Base-by-base conservation (phyloP, 2,329 filamentous ascomycete species). In the Aspergillus caelatus region DNA sequence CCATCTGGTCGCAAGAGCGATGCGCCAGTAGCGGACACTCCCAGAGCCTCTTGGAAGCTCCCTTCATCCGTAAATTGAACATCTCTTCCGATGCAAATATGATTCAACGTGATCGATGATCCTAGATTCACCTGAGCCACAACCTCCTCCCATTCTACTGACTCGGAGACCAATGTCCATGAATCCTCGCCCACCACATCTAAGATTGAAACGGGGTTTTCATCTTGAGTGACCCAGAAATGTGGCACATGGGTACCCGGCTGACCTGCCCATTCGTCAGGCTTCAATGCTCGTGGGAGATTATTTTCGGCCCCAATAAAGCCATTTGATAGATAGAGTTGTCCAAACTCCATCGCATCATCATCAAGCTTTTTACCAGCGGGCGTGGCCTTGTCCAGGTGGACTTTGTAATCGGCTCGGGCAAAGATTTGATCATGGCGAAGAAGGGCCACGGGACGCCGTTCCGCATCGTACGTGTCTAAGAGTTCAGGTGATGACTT, bases 401-500 rank as follows among this genome's bases (percentile, higher is more conserved):
- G 66, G 0, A 65, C 46, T 28, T 71, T 70, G 30, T 66, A 72
- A 39, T 72, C 71, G 1, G 63, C 58, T n/a, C 71, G 67, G 12
- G 63, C 66, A 48, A 72, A 72, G 36, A 72, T 71, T 54, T 72
- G 70, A 28, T 72, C 68, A 58, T 72, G 68, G 21, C 71, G 65
- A 26, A 70, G 54, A 23, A 57, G 50, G 14, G 68, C 79, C 10
- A 78, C 73, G 1, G 79, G 75, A 7, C 73, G 68, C 6, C 81
- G 71, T 67, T 83, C 81, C 0, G 52, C 59, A 14, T 78, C 72
- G 57, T 82, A 82, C 0, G 79, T 80, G 1, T 75, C 70, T 14
- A 81, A 67, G 1, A 82, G 58, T 0, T 48, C 61, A 3, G 63
- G 36, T 0, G 30, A 62, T 0, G 74, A 72, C 2, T 65, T 48